These are phyloP conservation scores for Otatea glauca DNA, from an alignment of 176 grass and related monocot species.

Conservation along the genomic window DNA sequence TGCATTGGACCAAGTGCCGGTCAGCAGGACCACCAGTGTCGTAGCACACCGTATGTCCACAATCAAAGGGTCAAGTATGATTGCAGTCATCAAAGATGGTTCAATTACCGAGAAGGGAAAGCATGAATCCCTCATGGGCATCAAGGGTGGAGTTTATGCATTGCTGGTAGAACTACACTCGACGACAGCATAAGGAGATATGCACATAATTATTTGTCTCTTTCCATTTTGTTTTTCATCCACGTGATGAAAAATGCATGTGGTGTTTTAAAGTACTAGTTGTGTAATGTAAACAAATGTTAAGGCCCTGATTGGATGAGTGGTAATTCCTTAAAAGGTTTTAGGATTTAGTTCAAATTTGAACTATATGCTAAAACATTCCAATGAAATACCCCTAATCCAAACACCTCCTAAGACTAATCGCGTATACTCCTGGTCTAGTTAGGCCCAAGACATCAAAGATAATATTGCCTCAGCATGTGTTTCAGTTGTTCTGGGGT, in stretches of 20 bases:
- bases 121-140: slow-evolving; percentile 50
- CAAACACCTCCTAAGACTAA: too few species aligned
- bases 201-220: neutral
- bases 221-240: neutral
- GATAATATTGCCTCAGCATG: neutral
- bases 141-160: slow-evolving; percentile 44
- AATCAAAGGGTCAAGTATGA: slow-evolving; percentile 54
- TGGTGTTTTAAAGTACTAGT: neutral
- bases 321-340: too few species aligned
- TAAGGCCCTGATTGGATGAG: too few species aligned
- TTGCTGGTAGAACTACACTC: slow-evolving; percentile 54
- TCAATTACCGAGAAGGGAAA: slow-evolving; percentile 51
- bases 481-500: neutral
- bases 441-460: neutral
- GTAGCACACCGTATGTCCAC: slow-evolving; percentile 66
- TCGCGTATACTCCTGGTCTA: neutral
- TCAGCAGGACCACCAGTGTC: slow-evolving; percentile 55
- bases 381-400: too few species aligned
- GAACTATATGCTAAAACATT: too few species aligned
- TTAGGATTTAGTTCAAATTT: too few species aligned
- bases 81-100: slow-evolving; percentile 57
- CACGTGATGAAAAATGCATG: neutral
- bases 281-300: neutral
- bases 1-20: slow-evolving; percentile 46
- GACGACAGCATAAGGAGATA: slow-evolving; percentile 13